Conservation (phyloP, 2,329 filamentous ascomycete species). For the Aspergillus clavatus region DNA sequence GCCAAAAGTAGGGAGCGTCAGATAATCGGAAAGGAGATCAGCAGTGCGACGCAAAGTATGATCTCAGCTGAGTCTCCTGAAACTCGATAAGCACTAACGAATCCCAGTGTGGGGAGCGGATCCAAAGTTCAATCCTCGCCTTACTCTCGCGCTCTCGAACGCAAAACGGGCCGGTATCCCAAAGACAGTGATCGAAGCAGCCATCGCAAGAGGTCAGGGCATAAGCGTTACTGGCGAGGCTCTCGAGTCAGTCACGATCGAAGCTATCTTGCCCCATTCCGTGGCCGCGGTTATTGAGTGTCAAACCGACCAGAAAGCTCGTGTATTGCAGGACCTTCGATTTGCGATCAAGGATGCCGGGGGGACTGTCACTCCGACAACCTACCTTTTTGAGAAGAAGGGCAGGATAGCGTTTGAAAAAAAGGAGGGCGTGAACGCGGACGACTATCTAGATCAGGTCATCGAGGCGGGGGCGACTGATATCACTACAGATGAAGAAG, state of each 20-base stretch:
- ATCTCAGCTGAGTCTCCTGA: neutral
- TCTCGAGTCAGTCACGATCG: conserved; percentile 73
- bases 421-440: conserved; percentile 52
- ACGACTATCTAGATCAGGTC: conserved; percentile 73
- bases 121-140: conserved; percentile 66
- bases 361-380: conserved; percentile 66
- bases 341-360: conserved; percentile 65
- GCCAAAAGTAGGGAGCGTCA: conserved; percentile 68
- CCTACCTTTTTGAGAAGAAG: conserved; percentile 78
- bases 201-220: conserved; percentile 85
- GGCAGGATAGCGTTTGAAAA: conserved; percentile 68
- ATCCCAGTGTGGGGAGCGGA: conserved; percentile 67
- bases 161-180: conserved; percentile 85
- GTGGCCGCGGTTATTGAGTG: conserved; percentile 76
- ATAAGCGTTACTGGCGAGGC: conserved; percentile 67
- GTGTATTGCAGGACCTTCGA: conserved; percentile 69
- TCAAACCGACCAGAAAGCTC: conserved; percentile 74
- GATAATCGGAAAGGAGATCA: conserved; percentile 66
- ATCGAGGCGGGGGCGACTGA: conserved; percentile 73
- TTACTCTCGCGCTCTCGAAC: conserved; percentile 65
- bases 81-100: conserved; percentile 8
- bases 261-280: conserved; percentile 71
- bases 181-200: conserved; percentile 76
- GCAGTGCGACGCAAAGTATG: conserved; percentile 67
- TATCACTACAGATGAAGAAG: conserved; percentile 57